Evolutionary conservation across 352 stramenopile species (phyloP), one percentile per base, ranked within the genome.

Genomic region (Phytophthora ramorum): DNA sequence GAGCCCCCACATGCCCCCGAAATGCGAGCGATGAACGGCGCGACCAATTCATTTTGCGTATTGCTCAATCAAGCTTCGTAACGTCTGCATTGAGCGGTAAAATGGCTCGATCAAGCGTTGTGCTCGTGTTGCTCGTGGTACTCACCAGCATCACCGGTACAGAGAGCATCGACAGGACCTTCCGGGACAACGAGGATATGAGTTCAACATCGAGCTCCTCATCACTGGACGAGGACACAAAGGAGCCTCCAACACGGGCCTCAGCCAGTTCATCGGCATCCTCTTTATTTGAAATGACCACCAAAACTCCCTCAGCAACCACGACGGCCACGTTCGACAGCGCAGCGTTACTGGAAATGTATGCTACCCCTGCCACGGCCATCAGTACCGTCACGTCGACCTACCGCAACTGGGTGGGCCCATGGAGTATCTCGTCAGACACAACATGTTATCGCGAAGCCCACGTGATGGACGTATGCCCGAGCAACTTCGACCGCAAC

Each of bases 341-440:
- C 17, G 13, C 7, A 44, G n/a, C 22, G 4, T 30, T 57, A 5
- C 22, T 50, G 3, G 40, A 58, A 28, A 51, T 54, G 3, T 55
- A 37, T 41, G 60, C 41, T 1, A 68, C 51, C 1, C 43, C 60
- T 16, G 20, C 38, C 13, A 69, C 60, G 2, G 60, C 60, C 26
- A 20, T 40, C 1, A 40, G 34, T n/a, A 40, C 34, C 14, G 12
- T 40, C 34, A 40, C 3, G 12, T 40, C 34, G 12, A 40, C 10
- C 14, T 64, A 72, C 32, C 50, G 57, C 30, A 69, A 76, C 53
- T 83, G 77, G 77, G 69, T 85, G 7, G 77, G 73, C 30, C 53
- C 56, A 37, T 68, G 30, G 19, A 37, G 41, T 34, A 34, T 34
- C 2, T 34, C 28, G 8, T 34, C 28, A 43, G 59, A 66, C 30